phyloP scores from a whole-genome alignment of 345 rosid genomes.

The Salix caprea region DNA sequence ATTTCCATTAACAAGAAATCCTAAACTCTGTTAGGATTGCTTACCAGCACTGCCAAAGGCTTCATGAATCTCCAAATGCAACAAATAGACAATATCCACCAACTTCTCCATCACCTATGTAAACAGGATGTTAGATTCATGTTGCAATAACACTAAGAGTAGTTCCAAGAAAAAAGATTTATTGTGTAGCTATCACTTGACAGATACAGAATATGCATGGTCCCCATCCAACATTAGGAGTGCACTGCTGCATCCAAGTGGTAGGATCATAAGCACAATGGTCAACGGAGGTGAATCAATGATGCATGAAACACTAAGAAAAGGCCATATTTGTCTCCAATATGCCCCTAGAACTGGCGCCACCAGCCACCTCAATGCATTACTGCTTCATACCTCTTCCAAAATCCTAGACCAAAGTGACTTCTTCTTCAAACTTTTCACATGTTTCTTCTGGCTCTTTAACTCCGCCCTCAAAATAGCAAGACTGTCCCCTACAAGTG shows the following conservation, averaged over 20 bases:
- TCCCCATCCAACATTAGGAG: background rate
- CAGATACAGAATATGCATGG: background rate
- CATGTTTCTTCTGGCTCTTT: constrained; percentile 90
- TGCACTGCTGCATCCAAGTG: background rate
- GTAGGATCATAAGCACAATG: background rate
- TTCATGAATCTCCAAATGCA: constrained; percentile 89
- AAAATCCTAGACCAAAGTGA: constrained; percentile 94
- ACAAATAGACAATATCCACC: constrained; percentile 85
- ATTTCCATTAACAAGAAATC: background rate
- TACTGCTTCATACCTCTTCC: constrained; percentile 65
- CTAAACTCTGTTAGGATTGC: constrained; percentile 12
- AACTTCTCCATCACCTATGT: constrained; percentile 93
- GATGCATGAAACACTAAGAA: background rate
- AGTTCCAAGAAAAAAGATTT: background rate
- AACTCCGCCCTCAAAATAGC: constrained; percentile 81
- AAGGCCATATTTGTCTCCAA: background rate
- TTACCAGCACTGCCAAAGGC: constrained; percentile 85
- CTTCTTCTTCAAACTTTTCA: constrained; percentile 79
- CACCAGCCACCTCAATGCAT: constrained; percentile 1
- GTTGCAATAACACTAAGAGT: background rate
- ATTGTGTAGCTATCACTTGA: background rate
- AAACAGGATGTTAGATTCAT: constrained; percentile 8
- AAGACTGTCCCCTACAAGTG: constrained; percentile 70
- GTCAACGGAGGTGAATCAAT: background rate
- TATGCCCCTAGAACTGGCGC: background rate